Conservation (phyloP, 257 asterid species). For the Solanum arcanum region DNA sequence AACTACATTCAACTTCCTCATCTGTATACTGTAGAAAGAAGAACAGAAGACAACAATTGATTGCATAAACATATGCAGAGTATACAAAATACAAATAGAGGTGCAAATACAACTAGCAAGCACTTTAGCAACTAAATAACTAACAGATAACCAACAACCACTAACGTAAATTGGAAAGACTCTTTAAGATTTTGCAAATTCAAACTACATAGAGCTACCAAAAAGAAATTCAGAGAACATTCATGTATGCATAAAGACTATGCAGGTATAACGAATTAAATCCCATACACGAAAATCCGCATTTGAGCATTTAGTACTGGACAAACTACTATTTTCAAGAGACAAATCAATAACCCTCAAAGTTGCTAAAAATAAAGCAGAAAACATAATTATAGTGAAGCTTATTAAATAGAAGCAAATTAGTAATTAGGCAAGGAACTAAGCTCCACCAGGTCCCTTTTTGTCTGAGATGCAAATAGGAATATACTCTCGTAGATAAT, state of each 20-base stretch:
- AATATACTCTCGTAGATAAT: neutral
- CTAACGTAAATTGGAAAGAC: neutral
- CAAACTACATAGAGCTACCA: neutral
- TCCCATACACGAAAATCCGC: neutral
- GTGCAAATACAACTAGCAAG: neutral
- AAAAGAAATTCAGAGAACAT: neutral
- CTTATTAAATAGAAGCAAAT: neutral
- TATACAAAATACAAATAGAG: neutral
- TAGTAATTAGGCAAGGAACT: neutral
- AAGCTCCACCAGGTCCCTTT: neutral
- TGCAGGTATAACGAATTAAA: neutral
- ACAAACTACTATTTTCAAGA: neutral
- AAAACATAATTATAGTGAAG: neutral
- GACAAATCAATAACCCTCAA: neutral
- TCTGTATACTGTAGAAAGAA: conserved; percentile 62
- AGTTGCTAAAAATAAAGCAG: neutral
- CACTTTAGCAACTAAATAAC: neutral
- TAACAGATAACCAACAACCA: neutral
- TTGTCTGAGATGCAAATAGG: neutral
- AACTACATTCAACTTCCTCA: conserved; percentile 79
- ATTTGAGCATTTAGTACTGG: neutral
- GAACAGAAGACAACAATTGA: conserved; percentile 22
- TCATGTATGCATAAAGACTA: neutral
- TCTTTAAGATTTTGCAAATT: neutral
- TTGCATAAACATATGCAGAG: conserved; percentile 10